These are phyloP conservation scores for Fraxinus floribunda DNA, from an alignment of 305 asterid species.

Conservation along the genomic window DNA sequence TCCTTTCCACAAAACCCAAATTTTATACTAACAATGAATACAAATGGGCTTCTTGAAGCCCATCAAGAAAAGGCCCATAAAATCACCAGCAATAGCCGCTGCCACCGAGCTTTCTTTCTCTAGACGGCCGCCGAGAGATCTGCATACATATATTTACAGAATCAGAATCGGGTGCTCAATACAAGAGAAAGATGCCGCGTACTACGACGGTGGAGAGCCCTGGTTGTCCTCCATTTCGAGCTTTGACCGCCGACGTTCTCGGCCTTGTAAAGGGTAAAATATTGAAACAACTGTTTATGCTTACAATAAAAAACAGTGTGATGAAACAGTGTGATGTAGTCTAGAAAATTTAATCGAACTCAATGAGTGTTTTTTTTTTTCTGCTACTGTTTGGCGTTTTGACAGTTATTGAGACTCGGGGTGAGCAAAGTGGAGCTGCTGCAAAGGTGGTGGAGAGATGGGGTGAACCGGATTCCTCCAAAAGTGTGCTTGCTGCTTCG, in stretches of 20 bases:
- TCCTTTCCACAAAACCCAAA: too few relatives aligned
- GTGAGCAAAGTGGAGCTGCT: constrained; percentile 32
- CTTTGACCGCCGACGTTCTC: constrained; percentile 67
- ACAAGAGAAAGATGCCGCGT: constrained; percentile 61
- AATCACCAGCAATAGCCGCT: neutral
- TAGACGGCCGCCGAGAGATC: neutral
- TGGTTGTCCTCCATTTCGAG: constrained; percentile 87
- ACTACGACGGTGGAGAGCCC: constrained; percentile 70
- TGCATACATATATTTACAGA: neutral
- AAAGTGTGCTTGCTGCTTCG: constrained; percentile 46
- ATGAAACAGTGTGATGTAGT: too few relatives aligned
- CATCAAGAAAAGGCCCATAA: neutral
- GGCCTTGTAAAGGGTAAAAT: constrained; percentile 49
- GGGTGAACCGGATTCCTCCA: constrained; percentile 70
- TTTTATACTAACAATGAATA: neutral
- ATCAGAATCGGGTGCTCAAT: neutral
- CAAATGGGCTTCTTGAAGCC: neutral
- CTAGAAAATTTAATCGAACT: neutral
- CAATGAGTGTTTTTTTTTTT: neutral
- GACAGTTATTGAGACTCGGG: constrained; percentile 42
- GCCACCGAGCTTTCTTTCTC: neutral
- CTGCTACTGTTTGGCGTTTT: constrained; percentile 17
- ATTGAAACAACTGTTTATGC: neutral
- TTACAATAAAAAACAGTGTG: neutral
- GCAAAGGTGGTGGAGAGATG: constrained; percentile 42